Conservation (phyloP, 2,329 filamentous ascomycete species). For the Trichoderma afroharzianum region DNA sequence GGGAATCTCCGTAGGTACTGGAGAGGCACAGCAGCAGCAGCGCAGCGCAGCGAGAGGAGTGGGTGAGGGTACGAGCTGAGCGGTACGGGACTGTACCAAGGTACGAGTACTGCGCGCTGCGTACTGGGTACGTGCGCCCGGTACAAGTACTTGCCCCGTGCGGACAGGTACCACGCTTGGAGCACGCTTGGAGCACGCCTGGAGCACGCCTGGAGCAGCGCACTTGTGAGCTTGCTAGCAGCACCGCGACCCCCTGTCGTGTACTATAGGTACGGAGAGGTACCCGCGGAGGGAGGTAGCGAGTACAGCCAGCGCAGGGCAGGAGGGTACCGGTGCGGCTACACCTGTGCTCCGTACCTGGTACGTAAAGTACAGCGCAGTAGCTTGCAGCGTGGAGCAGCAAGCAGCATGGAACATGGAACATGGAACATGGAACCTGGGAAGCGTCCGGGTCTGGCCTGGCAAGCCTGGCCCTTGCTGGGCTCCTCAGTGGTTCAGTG, state of each 20-base stretch:
- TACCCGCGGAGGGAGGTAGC: not conserved
- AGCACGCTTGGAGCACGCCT: too few species aligned
- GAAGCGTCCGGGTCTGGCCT: not conserved
- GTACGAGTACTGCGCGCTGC: not conserved
- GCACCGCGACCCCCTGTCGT: not conserved
- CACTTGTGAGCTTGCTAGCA: not conserved
- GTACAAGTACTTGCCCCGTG: not conserved
- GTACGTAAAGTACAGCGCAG: not conserved
- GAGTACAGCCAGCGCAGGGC: not conserved
- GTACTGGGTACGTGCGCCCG: not conserved
- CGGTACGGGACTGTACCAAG: not conserved
- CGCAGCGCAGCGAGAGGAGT: not conserved
- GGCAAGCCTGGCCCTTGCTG: conserved; percentile 1
- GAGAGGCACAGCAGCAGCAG: not conserved
- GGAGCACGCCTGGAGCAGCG: not conserved
- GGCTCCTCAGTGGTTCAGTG: conserved; percentile 16
- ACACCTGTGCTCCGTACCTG: not conserved
- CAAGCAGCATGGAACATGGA: conserved; percentile 1
- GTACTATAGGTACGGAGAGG: not conserved
- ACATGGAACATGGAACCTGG: not conserved
- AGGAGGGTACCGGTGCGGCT: not conserved
- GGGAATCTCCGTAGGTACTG: not conserved
- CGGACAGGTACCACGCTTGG: not conserved
- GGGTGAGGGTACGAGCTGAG: conserved; percentile 16
- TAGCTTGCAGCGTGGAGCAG: conserved; percentile 10